Base-by-base conservation (phyloP, 2,329 filamentous ascomycete genomes). In the Lasiodiplodia gonubiensis region DNA sequence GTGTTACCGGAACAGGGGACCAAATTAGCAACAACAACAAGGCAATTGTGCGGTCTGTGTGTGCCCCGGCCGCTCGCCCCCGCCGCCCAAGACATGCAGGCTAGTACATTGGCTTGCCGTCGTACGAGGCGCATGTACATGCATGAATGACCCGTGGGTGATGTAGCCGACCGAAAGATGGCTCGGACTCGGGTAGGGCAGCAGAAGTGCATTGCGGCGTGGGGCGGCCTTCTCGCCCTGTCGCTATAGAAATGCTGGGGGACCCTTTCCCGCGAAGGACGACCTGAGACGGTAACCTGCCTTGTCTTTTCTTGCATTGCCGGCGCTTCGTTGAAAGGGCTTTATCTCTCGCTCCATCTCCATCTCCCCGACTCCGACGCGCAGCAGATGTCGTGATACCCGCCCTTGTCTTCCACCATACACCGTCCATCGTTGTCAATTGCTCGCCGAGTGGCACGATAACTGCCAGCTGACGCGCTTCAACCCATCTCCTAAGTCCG, bases 311-410 rank as follows among this genome's bases (percentile, higher is more conserved):
- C 30, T 33, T 33, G 30, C 30, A 33, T 33, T 33, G 30, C 30
- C 10, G 30, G 30, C 30, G 30, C 30, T 33, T 33, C 30, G 30
- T 33, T 33, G 30, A 33, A 33, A 33, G 7, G 12, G 51, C 23
- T 25, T 23, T 21, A 10, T 57, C 52, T 54, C 7, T 16, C n/a
- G 11, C 23, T 53, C 18, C 25, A 33, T 33, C 30, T 33, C 30
- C 30, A 33, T 30, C 23, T 30, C 12, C 16, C 49, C 49, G 18
- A 27, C 25, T 11, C 55, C 55, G 55, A 60, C 55, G 25, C 39
- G 46, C 59, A 7, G 51, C 30, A 37, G 27, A 51, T 51, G 59
- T 63, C 59, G 59, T 63, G 59, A 63, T 63, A 63, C 59, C 59
- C 27, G 59, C 59, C 59, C 59, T 51, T 63, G 59, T 63, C 59